Percentiles rank a stretch among this genome's conserved stretches.
Conservation (phyloP, 2,329 filamentous ascomycete genomes). For the Lasiodiplodia gonubiensis region DNA sequence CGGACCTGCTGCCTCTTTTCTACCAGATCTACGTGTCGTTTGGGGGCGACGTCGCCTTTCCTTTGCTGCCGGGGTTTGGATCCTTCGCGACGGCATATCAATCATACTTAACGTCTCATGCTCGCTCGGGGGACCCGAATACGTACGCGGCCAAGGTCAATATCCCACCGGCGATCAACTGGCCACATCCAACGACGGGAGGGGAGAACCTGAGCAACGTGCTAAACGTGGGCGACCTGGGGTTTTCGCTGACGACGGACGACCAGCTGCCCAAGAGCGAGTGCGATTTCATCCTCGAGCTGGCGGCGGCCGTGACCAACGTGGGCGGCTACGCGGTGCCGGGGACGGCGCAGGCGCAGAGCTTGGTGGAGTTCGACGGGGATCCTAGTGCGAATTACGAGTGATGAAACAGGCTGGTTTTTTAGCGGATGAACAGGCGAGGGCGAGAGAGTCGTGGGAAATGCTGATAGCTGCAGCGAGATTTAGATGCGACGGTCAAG, state of each 20-base stretch:
- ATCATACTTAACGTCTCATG: conserved; percentile 26
- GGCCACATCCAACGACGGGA: conserved; percentile 9
- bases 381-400: conserved; percentile 24
- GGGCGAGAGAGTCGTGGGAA: background rate
- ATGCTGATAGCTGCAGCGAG: background rate
- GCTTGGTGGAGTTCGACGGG: conserved; percentile 17
- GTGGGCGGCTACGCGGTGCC: conserved; percentile 24
- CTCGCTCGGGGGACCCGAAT: conserved; percentile 24
- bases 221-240: conserved; percentile 11
- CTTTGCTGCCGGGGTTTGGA: conserved; percentile 14
- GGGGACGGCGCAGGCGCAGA: conserved; percentile 24
- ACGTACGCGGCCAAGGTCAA: conserved; percentile 12
- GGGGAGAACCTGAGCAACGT: conserved; percentile 18
- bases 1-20: conserved; percentile 26
- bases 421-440: background rate
- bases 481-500: background rate
- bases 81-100: conserved; percentile 14
- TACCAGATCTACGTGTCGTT: conserved; percentile 24
- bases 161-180: conserved; percentile 14
- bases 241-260: conserved; percentile 20
- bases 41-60: conserved; percentile 16
- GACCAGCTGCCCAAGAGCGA: conserved; percentile 20
- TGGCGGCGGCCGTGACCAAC: conserved; percentile 25
- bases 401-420: background rate
- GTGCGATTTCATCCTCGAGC: conserved; percentile 25